Conservation (phyloP, 1,284 basidiomycete species). For the Boletus semigastroideus region DNA sequence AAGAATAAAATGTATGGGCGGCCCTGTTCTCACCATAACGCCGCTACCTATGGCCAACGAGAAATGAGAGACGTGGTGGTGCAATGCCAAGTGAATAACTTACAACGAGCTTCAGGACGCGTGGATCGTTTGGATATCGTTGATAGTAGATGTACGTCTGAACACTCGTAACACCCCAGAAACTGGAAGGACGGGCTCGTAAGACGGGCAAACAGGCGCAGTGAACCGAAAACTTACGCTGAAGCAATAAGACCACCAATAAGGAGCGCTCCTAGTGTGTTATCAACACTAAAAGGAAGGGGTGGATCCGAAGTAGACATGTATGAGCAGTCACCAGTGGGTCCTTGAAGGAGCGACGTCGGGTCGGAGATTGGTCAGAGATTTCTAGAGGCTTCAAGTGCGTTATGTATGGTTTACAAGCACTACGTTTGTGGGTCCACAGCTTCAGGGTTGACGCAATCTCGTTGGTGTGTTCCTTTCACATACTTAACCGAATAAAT, state of each 20-base stretch:
- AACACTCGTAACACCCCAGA: slow-evolving; percentile 57
- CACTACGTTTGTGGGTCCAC: background rate
- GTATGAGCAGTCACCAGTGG: background rate
- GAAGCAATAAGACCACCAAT: slow-evolving; percentile 45
- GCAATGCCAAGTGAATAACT: slow-evolving; percentile 9
- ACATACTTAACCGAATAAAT: too few relatives aligned
- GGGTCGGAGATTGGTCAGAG: background rate
- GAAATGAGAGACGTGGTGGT: background rate
- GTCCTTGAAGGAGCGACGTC: background rate
- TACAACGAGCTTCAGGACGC: slow-evolving; percentile 41
- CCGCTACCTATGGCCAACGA: slow-evolving; percentile 3
- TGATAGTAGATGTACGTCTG: slow-evolving; percentile 55
- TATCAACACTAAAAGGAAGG: slow-evolving; percentile 26
- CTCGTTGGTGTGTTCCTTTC: too few relatives aligned
- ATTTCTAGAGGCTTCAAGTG: too few relatives aligned
- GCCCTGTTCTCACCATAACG: slow-evolving; percentile 20
- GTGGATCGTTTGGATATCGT: slow-evolving; percentile 39
- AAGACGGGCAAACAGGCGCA: background rate
- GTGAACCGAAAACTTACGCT: slow-evolving; percentile 33
- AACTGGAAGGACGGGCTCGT: slow-evolving; percentile 31
- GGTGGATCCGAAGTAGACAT: slow-evolving; percentile 10
- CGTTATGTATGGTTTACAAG: too few relatives aligned
- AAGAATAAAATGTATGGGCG: background rate
- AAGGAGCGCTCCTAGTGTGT: slow-evolving; percentile 49
- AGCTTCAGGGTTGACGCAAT: background rate